phyloP scores from a whole-genome alignment of 352 stramenopile species.

The Phytophthora gonapodyides region DNA sequence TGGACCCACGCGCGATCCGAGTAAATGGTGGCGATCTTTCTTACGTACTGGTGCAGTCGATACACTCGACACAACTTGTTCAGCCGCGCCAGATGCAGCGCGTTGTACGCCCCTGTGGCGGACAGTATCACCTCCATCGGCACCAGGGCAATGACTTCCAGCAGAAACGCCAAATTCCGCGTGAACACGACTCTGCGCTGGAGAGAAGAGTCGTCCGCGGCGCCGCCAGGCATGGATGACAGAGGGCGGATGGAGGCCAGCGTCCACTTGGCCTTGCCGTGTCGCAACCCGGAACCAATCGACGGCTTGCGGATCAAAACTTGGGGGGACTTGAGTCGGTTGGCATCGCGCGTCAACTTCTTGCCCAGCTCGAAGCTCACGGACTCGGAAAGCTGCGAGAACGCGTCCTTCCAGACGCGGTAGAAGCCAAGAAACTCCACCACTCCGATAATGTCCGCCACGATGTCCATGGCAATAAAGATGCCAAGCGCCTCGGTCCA shows the following conservation, averaged over 20 bases:
- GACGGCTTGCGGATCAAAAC: neutral
- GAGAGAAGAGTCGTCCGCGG: constrained; percentile 1
- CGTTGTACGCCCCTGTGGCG: constrained; percentile 46
- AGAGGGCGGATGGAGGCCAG: constrained; percentile 25
- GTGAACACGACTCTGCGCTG: constrained; percentile 1
- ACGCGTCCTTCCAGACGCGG: constrained; percentile 26
- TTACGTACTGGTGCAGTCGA: constrained; percentile 45
- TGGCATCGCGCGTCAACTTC: constrained; percentile 31
- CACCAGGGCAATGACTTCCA: constrained; percentile 59
- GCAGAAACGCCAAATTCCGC: constrained; percentile 41
- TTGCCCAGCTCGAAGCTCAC: constrained; percentile 35
- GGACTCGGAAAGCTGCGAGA: constrained; percentile 26
- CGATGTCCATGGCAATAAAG: constrained; percentile 18
- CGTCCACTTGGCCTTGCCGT: constrained; percentile 31
- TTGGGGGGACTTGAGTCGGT: constrained; percentile 24
- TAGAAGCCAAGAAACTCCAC: constrained; percentile 28
- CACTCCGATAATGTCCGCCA: constrained; percentile 27
- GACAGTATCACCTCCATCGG: constrained; percentile 62
- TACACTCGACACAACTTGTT: constrained; percentile 65
- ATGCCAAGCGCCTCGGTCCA: constrained; percentile 30
- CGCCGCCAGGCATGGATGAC: constrained; percentile 13
- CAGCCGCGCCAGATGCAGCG: constrained; percentile 59
- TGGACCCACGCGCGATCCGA: constrained; percentile 52
- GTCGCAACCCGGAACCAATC: neutral
- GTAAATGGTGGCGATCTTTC: constrained; percentile 62